Base-by-base conservation (phyloP, 1,284 basidiomycete species). In the Moesziomyces globuligerus region DNA sequence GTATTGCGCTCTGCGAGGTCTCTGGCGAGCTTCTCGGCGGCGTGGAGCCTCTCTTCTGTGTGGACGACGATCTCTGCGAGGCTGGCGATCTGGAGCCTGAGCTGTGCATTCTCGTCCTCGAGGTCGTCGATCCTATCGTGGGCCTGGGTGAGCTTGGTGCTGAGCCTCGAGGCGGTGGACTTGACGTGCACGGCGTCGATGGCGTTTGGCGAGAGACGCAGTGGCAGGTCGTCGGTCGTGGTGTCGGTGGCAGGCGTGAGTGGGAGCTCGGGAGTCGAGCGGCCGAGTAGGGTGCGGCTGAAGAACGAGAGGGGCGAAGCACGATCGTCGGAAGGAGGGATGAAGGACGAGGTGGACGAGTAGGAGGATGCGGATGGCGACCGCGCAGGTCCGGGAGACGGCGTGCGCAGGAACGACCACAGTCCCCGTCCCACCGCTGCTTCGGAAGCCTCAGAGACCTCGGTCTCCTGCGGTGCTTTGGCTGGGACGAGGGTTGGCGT, bases 91-190 rank as follows among this genome's bases (percentile, higher is more conserved):
- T 74, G 59, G 7, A 10, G 18, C 3, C 72, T 38, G 40, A 74
- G 40, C 20, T 65, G 60, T 15, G 45, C 40, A 43, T 74, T 74
- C 38, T 74, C 72, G 17, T 69, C 64, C 38, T 68, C 57, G 23
- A 74, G 44, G 36, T 69, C 69, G 11, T 50, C 64, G n/a, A 71
- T 50, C 10, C 50, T 59, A 20, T 72, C 72, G 18, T 65, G 54
- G 0, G 61, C 45, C 3, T 41, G 25, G 17, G 58, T 53, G 1
- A 71, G 32, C 9, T 38, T 43, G 11, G 20, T 26, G n/a, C n/a
- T n/a, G n/a, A n/a, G n/a, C 5, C 72, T 39, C 21, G 71, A 34
- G 21, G 45, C n/a, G n/a, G n/a, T n/a, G n/a, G n/a, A n/a, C n/a
- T n/a, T n/a, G n/a, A n/a, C n/a, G n/a, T n/a, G n/a, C n/a, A n/a